phyloP scores from a whole-genome alignment of 805 yeast genomes.

The Pichia nanzhaoensis region DNA sequence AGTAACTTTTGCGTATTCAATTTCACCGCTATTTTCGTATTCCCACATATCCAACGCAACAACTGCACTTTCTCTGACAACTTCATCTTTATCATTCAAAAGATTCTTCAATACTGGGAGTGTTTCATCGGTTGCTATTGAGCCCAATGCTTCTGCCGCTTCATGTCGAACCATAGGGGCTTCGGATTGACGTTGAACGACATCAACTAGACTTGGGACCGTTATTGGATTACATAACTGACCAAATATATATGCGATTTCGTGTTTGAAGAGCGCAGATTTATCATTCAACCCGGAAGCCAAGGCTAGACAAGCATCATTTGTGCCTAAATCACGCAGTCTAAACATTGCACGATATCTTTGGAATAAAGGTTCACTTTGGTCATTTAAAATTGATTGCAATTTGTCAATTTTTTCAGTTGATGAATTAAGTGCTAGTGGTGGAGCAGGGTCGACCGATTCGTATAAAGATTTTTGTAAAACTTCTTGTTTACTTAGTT shows the following conservation, averaged over 20 bases:
- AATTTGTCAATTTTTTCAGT: conserved; percentile 60
- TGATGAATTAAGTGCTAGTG: conserved; percentile 53
- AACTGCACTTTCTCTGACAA: conserved; percentile 93
- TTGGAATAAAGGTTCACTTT: conserved; percentile 72
- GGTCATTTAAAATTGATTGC: conserved; percentile 65
- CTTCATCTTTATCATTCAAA: conserved; percentile 74
- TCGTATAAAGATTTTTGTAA: conserved; percentile 72
- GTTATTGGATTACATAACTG: conserved; percentile 91
- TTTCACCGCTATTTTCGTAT: conserved; percentile 77
- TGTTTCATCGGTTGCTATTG: conserved; percentile 94
- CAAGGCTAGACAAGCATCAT: conserved; percentile 87
- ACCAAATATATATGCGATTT: conserved; percentile 96
- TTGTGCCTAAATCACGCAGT: conserved; percentile 87
- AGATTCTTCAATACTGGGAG: conserved; percentile 78
- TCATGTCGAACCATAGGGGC: conserved; percentile 99
- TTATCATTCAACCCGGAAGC: conserved; percentile 87
- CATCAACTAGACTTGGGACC: conserved; percentile 80
- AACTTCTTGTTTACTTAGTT: conserved; percentile 54
- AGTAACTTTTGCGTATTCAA: conserved; percentile 56
- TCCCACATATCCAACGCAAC: conserved; percentile 99
- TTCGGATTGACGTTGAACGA: conserved; percentile 67
- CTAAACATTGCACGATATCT: conserved; percentile 99
- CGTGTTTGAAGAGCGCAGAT: conserved; percentile 93
- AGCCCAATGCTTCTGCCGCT: conserved; percentile 97
- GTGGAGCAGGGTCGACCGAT: conserved; percentile 98